phyloP scores from a whole-genome alignment of 2,329 filamentous ascomycete genomes.

The Fusarium redolens region DNA sequence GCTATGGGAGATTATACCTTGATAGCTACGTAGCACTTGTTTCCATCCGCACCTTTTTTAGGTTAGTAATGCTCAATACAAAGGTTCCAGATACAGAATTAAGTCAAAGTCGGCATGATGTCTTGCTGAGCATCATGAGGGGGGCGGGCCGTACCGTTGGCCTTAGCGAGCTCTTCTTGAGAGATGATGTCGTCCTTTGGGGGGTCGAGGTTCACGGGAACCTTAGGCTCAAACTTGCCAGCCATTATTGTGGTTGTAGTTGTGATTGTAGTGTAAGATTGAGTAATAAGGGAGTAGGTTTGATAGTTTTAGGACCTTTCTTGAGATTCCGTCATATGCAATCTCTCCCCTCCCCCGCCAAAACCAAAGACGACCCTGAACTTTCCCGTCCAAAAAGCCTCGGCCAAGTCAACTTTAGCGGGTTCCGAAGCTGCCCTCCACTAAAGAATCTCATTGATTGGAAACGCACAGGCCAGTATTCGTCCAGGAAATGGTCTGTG shows the following conservation, averaged over 20 bases:
- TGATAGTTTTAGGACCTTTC: slow-evolving; percentile 8
- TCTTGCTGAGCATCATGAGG: not conserved
- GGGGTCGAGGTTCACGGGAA: slow-evolving; percentile 77
- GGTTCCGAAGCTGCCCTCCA: slow-evolving; percentile 2
- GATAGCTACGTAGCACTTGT: slow-evolving; percentile 75
- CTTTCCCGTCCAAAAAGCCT: slow-evolving; percentile 11
- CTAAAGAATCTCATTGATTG: slow-evolving; percentile 19
- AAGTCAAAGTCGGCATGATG: not conserved
- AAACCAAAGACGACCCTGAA: slow-evolving; percentile 22
- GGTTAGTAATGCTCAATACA: slow-evolving; percentile 31
- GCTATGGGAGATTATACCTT: slow-evolving; percentile 60
- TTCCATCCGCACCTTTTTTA: slow-evolving; percentile 69
- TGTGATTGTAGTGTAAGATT: not conserved
- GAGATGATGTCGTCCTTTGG: slow-evolving; percentile 91
- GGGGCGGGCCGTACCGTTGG: slow-evolving; percentile 75
- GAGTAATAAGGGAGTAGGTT: not conserved
- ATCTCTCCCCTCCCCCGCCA: slow-evolving; percentile 23
- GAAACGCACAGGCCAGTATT: slow-evolving; percentile 38
- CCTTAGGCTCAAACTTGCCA: slow-evolving; percentile 82
- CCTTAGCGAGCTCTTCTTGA: slow-evolving; percentile 80
- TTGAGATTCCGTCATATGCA: slow-evolving; percentile 39
- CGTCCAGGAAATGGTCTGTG: slow-evolving; percentile 34
- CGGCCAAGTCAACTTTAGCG: slow-evolving; percentile 18
- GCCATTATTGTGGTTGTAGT: slow-evolving; percentile 55
- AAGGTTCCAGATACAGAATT: not conserved